These are phyloP conservation scores for Akanthomyces muscarius DNA, from an alignment of 2,329 filamentous ascomycete species.

Conservation along the genomic window DNA sequence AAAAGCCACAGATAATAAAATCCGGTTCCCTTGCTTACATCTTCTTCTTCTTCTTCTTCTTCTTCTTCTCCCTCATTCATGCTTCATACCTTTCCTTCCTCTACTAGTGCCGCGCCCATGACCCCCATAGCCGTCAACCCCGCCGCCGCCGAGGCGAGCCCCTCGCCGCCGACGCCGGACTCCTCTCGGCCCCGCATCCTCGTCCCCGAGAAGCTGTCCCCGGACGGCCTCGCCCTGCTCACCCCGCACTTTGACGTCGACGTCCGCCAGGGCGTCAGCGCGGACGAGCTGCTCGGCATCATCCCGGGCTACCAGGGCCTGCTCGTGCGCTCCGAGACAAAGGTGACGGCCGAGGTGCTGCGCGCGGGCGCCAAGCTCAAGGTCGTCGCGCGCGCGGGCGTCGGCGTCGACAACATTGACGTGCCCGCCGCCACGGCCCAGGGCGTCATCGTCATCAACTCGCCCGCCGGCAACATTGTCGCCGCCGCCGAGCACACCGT, in stretches of 20 bases:
- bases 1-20: no score
- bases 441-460: constrained; percentile 78
- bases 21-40: background rate
- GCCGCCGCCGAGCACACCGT: constrained; percentile 78
- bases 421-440: constrained; percentile 66
- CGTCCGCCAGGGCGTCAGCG: constrained; percentile 56
- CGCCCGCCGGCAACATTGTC: constrained; percentile 73
- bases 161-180: constrained; percentile 18
- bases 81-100: background rate
- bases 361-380: constrained; percentile 65
- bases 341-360: constrained; percentile 67
- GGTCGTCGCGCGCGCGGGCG: constrained; percentile 75
- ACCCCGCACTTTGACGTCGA: constrained; percentile 66
- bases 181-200: constrained; percentile 49
- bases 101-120: constrained; percentile 20
- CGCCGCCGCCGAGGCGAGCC: background rate
- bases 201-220: constrained; percentile 74
- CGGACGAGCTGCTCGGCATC: constrained; percentile 59
- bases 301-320: constrained; percentile 72
- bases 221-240: constrained; percentile 70
- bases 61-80: background rate
- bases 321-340: constrained; percentile 77
- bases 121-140: constrained; percentile 19
- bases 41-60: background rate
- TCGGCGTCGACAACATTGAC: constrained; percentile 80